Evolutionary conservation across 228 moss, liverwort and hornwort species (phyloP), one percentile per base, ranked within the genome.

Genomic region (Sphagnum magellanicum): DNA sequence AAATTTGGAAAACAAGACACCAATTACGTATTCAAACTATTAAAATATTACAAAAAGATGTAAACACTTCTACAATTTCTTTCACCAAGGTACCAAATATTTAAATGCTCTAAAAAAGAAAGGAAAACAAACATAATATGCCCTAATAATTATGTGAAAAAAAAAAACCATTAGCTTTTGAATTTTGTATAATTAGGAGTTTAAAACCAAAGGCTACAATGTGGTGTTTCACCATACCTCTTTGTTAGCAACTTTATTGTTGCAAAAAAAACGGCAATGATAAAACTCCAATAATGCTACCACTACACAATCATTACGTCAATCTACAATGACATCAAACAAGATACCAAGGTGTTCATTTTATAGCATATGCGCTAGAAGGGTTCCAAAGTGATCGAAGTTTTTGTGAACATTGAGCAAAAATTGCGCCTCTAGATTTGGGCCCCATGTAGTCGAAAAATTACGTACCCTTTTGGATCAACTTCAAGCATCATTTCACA

Each of bases 401-500:
- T 93, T 83, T 98, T 98, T 4, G 98, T 93, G 72, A 98, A 98
- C 64, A 98, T 93, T 88, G 69, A 98, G 90, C 68, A 93, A 77
- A 79, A 98, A 98, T 68, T 93, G 98, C 73, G 91, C 90, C 76
- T 98, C 98, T 79, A 93, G 91, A 69, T 90, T 89, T 8, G 98
- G 98, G 46, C 87, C 90, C 68, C 88, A 87, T 0, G 98, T 98
- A 15, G 93, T 98, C 11, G 98, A 93, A 53, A 98, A 76, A 98
- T 93, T n/a, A 93, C 93, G 51, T 98, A 98, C 50, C 98, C 98
- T 78, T 98, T 90, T 48, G 88, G 89, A 79, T 98, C 98, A 65
- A 93, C 93, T 47, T 92, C 93, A 58, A 98, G 83, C 61, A 98
- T 90, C 90, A 93, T 93, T 76, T 98, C 98, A 73, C 90, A 8